Percentiles rank a stretch among this genome's conserved stretches.
Evolutionary conservation across 2,329 filamentous ascomycete species (phyloP).

Genomic region (Drechslera avenae): DNA sequence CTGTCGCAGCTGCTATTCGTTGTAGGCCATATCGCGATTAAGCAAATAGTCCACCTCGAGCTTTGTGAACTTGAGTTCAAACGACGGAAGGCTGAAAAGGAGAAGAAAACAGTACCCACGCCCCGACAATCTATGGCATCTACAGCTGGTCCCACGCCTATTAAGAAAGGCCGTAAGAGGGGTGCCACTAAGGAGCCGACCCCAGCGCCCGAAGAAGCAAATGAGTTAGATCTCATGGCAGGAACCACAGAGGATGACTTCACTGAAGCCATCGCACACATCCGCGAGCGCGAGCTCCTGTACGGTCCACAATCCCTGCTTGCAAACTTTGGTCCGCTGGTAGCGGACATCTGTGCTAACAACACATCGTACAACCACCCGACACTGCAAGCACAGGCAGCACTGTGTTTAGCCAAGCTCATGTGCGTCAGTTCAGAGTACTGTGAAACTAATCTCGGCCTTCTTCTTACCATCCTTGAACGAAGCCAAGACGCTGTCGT

Average conservation of each 20-base stretch:
- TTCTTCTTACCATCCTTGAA: conserved; percentile 98
- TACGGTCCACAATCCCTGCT: conserved; percentile 84
- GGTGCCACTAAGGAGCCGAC: conserved; percentile 50
- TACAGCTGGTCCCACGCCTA: conserved; percentile 35
- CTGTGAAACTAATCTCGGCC: conserved; percentile 87
- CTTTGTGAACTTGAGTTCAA: conserved; percentile 99
- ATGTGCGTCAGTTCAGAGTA: conserved; percentile 99
- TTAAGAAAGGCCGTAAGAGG: conserved; percentile 50
- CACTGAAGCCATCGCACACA: conserved; percentile 82
- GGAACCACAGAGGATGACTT: conserved; percentile 96
- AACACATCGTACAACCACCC: conserved; percentile 91
- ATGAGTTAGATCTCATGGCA: conserved; percentile 94
- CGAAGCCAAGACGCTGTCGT: conserved; percentile 90
- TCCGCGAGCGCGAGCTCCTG: conserved; percentile 81
- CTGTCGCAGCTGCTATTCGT: conserved; percentile 93
- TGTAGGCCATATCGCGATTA: conserved; percentile 95
- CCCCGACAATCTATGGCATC: conserved; percentile 40
- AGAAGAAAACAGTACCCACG: conserved; percentile 62
- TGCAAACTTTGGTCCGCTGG: conserved; percentile 88
- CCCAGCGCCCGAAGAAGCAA: conserved; percentile 66
- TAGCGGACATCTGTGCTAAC: conserved; percentile 87
- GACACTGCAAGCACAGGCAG: conserved; percentile 89
- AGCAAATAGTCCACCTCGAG: conserved; percentile 97
- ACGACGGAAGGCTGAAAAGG: conserved; percentile 87
- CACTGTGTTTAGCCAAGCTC: conserved; percentile 92